These are phyloP conservation scores for Aspergillus floridensis DNA, from an alignment of 2,329 filamentous ascomycete genomes.

Conservation along the genomic window DNA sequence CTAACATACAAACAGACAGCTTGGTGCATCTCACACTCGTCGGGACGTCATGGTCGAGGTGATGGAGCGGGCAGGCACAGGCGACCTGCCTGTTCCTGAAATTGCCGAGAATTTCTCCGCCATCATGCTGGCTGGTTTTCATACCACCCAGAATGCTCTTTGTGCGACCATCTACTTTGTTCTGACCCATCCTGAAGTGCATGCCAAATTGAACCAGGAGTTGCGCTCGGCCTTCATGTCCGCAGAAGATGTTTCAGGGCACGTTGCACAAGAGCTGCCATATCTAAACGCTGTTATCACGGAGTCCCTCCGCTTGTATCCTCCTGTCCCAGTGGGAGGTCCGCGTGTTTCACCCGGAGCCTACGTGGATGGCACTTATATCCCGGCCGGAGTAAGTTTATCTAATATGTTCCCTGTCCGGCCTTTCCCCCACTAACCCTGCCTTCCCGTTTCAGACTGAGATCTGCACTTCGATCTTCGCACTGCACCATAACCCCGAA, in stretches of 20 bases:
- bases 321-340: conserved; percentile 29
- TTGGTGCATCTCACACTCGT: conserved; percentile 20
- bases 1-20: conserved; percentile 15
- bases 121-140: conserved; percentile 29
- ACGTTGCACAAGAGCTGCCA: conserved; percentile 19
- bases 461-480: conserved; percentile 30
- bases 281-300: conserved; percentile 33
- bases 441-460: conserved; percentile 13
- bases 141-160: conserved; percentile 27
- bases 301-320: conserved; percentile 32
- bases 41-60: conserved; percentile 30
- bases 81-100: conserved; percentile 19
- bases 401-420: not conserved
- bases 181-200: conserved; percentile 22
- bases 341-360: conserved; percentile 28
- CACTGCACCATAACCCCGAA: conserved; percentile 31
- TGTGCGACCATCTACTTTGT: conserved; percentile 29
- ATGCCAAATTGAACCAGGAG: conserved; percentile 18
- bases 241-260: conserved; percentile 19
- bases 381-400: conserved; percentile 24
- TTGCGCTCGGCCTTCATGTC: conserved; percentile 18
- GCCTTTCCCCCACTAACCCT: not conserved
- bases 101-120: conserved; percentile 29
- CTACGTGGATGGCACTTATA: conserved; percentile 23
- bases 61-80: conserved; percentile 19